Base-by-base conservation (phyloP, 2,329 filamentous ascomycete species). In the Dichotomopilus funicola region DNA sequence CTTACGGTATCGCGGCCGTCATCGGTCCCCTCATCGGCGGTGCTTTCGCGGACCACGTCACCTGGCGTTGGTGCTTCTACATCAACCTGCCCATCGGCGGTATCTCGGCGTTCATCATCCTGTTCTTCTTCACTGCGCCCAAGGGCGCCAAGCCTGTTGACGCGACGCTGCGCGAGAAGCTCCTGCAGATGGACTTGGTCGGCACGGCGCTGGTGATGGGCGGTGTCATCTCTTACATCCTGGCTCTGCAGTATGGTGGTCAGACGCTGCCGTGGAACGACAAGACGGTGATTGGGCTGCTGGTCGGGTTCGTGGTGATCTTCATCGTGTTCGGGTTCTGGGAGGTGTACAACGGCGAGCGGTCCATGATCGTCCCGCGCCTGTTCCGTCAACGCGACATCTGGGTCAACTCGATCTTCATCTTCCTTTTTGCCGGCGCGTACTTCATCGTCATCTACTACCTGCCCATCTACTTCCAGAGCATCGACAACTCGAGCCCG, bases 191-290 rank as follows among this genome's bases (percentile, higher is more conserved):
- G 62, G 74, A 76, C 60, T 61, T 70, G 6, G 53, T 68, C 0
- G 73, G 73, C 8, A 66, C 67, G 0, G 65, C 67, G 27, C 62
- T 73, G 36, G 59, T 76, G 11, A 70, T 76, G 69, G 60, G 64
- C 62, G 58, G 66, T 60, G 60, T 73, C 66, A 61, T 77, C 62
- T 62, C 68, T 64, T 69, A 72, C 59, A 68, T 76, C 58, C 70
- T 77, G 3, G 73, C 75, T 5, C 66, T 77, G 4, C 74, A 77
- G 62, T 76, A 73, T 65, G 75, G 71, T 45, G 73, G 73, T 0
- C 66, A 67, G 34, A 68, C 66, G 8, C 68, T 68, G 49, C 44
- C 64, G 6, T 78, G 72, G 73, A 64, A 47, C 45, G 59, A 56
- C 51, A 63, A 64, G n/a, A 64, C 64, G 9, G 68, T 74, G 13